Evolutionary conservation across 2,329 filamentous ascomycete species (phyloP).

Genomic region (Cytospora piceicola): DNA sequence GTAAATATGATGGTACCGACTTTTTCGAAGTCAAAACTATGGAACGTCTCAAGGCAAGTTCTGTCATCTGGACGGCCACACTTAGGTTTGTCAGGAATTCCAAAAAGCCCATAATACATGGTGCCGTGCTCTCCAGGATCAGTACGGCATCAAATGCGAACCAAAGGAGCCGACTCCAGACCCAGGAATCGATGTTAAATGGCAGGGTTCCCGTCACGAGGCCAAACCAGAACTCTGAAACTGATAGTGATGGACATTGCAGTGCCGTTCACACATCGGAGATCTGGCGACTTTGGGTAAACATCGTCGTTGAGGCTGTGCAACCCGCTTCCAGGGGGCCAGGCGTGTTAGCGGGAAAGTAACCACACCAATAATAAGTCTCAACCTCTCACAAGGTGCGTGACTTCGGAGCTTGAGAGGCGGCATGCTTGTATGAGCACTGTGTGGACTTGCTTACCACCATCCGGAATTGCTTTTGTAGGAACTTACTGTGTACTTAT

Average conservation of each 20-base stretch:
- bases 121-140: neutral
- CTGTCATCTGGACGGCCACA: neutral
- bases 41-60: neutral
- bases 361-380: conserved; percentile 1
- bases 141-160: neutral
- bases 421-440: conserved; percentile 19
- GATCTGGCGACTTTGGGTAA: conserved; percentile 30
- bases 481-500: neutral
- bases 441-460: conserved; percentile 20
- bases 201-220: conserved; percentile 26
- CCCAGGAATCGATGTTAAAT: neutral
- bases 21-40: neutral
- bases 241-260: conserved; percentile 29
- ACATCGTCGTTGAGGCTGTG: conserved; percentile 29
- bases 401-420: conserved; percentile 19
- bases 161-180: neutral
- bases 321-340: conserved; percentile 22
- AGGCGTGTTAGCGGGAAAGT: conserved; percentile 25
- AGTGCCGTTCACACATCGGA: conserved; percentile 30
- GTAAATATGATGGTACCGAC: neutral
- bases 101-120: neutral
- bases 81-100: neutral
- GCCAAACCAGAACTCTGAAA: conserved; percentile 26
- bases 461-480: conserved; percentile 7
- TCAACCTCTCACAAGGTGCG: conserved; percentile 14